Evolutionary conservation across 805 yeast genomes (phyloP), one percentile per base, ranked within the genome.

Genomic region (Sugiyamaella chiloensis): DNA sequence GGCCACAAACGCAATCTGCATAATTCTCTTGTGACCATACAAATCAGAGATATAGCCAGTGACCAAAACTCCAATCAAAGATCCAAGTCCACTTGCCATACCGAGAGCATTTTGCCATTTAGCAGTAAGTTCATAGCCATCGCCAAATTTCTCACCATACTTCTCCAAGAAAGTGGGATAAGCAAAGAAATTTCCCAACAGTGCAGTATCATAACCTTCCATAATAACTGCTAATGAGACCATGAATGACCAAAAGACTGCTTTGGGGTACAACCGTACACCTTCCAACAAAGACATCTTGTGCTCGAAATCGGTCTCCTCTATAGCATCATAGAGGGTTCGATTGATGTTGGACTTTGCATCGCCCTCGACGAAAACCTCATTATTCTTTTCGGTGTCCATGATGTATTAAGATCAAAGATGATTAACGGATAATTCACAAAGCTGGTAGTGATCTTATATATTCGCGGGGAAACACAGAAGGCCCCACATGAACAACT

Each of bases 121-220:
- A 16, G 72, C 68, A 7, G 71, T 58, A 19, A 74, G 53, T 43
- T 68, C 66, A 53, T 63, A 70, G 8, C 42, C 45, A 20, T 21
- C 34, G 9, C 35, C 32, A 11, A 55, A 56, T 41, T 47, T 55
- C 14, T 54, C 58, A 27, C 80, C 80, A 50, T 66, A 75, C 54
- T 67, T 67, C 47, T 56, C 55, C 39, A 62, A 60, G 53, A 75
- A 75, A 17, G 71, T 66, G 1, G 75, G 75, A 55, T 70, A 68
- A 7, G 70, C 75, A 60, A 64, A 74, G 56, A 75, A 67, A 4
- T 71, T 62, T 29, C 60, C 56, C n/a, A 30, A 39, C 73, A 59
- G 37, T 71, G 61, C 46, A 60, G 63, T 19, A 53, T 74, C 79
- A 58, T 71, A 74, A 23, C 78, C 79, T 52, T 73, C 78, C 77